Evolutionary conservation across 345 rosid genomes (phyloP).

Genomic region (Ailanthus altissimus): DNA sequence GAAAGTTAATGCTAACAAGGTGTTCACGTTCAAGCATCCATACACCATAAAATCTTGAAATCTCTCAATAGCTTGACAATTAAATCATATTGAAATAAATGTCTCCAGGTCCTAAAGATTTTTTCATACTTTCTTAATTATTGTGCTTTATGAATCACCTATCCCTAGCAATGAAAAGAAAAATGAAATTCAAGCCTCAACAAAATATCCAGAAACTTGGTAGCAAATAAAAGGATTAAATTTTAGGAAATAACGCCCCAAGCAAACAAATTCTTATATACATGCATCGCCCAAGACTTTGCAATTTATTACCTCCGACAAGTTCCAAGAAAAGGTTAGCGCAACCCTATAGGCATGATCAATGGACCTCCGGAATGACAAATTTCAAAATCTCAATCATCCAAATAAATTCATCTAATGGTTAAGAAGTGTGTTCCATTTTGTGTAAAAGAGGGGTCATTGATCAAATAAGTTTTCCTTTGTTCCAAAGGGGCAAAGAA

Average conservation of each 20-base stretch:
- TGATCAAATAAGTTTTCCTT: not conserved
- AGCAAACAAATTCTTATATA: not conserved
- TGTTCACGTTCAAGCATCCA: not conserved
- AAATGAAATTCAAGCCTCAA: not conserved
- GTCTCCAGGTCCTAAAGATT: not conserved
- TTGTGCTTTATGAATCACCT: not conserved
- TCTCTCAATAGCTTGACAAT: not conserved
- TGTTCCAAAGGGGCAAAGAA: not conserved
- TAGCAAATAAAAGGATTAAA: not conserved
- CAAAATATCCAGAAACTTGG: not conserved
- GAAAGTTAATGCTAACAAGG: not conserved
- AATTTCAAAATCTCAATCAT: not conserved
- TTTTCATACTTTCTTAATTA: not conserved
- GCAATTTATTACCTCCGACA: conserved; percentile 1
- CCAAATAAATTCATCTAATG: not conserved
- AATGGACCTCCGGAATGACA: not conserved
- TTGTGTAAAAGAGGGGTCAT: not conserved
- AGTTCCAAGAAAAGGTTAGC: not conserved
- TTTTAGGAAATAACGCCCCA: not conserved
- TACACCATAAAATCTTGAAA: not conserved
- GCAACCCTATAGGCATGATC: not conserved
- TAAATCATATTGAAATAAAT: not conserved
- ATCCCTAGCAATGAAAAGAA: not conserved
- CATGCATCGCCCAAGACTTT: not conserved
- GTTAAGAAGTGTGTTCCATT: not conserved